Evolutionary conservation across 2,329 filamentous ascomycete genomes (phyloP).

Genomic region (Claviceps paspali): DNA sequence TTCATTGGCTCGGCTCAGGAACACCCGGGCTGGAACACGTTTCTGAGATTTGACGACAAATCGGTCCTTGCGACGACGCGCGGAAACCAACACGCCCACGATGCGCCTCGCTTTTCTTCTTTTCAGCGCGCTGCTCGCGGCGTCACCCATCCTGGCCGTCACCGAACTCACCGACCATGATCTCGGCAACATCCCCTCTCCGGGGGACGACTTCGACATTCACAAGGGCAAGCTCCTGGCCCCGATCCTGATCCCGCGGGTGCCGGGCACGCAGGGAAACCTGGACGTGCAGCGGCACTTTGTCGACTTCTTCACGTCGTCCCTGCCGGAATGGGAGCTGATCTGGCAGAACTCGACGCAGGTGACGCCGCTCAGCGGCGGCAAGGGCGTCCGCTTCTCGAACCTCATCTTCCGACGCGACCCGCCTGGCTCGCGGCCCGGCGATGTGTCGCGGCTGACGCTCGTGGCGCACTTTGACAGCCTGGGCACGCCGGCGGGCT

Average conservation of each 20-base stretch:
- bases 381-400: slow-evolving; percentile 60
- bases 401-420: slow-evolving; percentile 81
- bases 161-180: slow-evolving; percentile 56
- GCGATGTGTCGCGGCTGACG: slow-evolving; percentile 67
- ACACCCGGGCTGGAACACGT: too few species aligned
- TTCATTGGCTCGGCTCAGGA: too few species aligned
- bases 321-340: slow-evolving; percentile 66
- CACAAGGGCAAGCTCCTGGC: slow-evolving; percentile 59
- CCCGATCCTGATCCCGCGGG: slow-evolving; percentile 75
- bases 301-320: slow-evolving; percentile 58
- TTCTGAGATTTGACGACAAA: too few species aligned
- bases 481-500: slow-evolving; percentile 64
- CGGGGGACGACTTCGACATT: slow-evolving; percentile 65
- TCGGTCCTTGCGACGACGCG: too few species aligned
- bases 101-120: slow-evolving; percentile 2
- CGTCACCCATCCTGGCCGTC: slow-evolving; percentile 20
- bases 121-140: slow-evolving; percentile 1
- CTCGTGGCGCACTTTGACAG: slow-evolving; percentile 92
- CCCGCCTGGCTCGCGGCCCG: slow-evolving; percentile 62
- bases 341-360: slow-evolving; percentile 83
- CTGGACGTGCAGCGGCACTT: slow-evolving; percentile 64
- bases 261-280: slow-evolving; percentile 72
- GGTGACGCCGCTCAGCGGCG: slow-evolving; percentile 60
- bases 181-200: slow-evolving; percentile 55
- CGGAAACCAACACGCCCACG: neutral